Conservation (phyloP, 2,329 filamentous ascomycete genomes). For the Raffaelea albimanens region DNA sequence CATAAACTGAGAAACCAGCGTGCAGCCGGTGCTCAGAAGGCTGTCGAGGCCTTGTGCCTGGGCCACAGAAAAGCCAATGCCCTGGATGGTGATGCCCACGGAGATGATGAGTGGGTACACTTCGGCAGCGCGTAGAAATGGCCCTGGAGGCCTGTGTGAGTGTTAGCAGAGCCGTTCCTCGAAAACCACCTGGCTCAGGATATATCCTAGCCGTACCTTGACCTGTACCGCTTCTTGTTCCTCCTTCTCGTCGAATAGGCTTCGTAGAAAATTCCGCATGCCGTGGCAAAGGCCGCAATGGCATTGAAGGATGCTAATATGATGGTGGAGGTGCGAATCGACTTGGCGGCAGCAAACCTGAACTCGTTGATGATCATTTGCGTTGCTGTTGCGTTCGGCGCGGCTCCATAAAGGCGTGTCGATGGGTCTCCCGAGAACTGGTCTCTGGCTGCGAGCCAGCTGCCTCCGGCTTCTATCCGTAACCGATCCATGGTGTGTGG, state of each 20-base stretch:
- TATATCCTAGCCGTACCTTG: conserved; percentile 30
- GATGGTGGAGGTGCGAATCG: conserved; percentile 51
- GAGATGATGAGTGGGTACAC: conserved; percentile 48
- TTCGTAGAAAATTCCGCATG: conserved; percentile 47
- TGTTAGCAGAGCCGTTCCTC: no score
- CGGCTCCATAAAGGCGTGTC: conserved; percentile 13
- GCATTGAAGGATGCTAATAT: conserved; percentile 54
- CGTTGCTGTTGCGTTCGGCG: conserved; percentile 31
- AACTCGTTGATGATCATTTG: conserved; percentile 38
- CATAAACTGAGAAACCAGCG: conserved; percentile 45
- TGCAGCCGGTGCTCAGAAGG: conserved; percentile 43
- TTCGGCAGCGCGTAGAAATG: conserved; percentile 36
- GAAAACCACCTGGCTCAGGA: conserved; percentile 22
- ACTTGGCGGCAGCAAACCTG: conserved; percentile 43
- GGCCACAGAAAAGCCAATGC: conserved; percentile 44
- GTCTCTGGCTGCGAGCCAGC: conserved; percentile 22
- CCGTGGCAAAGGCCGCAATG: conserved; percentile 45
- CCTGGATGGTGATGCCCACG: conserved; percentile 47
- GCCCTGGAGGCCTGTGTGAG: neutral
- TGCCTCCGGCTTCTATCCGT: conserved; percentile 13
- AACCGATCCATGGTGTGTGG: conserved; percentile 9
- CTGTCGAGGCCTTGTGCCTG: conserved; percentile 46
- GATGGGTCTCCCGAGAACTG: conserved; percentile 6
- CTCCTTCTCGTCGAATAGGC: conserved; percentile 37
- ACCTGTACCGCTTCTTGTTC: conserved; percentile 27